A percentile compares a stretch with the other conserved stretches of the same genome.
Conservation (phyloP, 1,284 basidiomycete species). For the Cutaneotrichosporon dermatis region DNA sequence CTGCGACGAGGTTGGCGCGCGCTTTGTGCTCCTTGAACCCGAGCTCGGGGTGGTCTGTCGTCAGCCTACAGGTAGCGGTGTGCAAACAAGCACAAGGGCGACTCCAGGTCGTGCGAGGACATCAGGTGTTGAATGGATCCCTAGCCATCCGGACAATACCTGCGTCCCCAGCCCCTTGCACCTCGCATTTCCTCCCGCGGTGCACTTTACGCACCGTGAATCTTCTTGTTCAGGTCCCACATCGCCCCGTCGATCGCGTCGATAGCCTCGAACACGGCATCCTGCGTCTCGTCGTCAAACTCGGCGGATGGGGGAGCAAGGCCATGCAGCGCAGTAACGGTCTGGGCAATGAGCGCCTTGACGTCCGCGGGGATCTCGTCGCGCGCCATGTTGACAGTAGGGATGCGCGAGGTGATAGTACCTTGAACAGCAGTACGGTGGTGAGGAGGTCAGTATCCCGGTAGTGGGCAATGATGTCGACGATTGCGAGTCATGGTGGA, state of each 20-base stretch:
- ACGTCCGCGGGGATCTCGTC: constrained; percentile 14
- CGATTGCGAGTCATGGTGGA: too few relatives aligned
- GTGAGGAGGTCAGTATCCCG: neutral
- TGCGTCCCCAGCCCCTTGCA: too few relatives aligned
- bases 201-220: constrained; percentile 51
- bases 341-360: constrained; percentile 22
- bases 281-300: constrained; percentile 27
- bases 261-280: constrained; percentile 49
- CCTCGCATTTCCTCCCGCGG: too few relatives aligned
- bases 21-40: constrained; percentile 32
- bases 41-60: constrained; percentile 30
- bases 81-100: too few relatives aligned
- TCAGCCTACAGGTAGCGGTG: neutral
- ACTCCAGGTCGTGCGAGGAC: too few relatives aligned
- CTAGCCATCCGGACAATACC: too few relatives aligned
- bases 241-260: constrained; percentile 57
- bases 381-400: neutral
- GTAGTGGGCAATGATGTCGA: too few relatives aligned
- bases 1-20: constrained; percentile 20
- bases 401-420: neutral
- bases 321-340: constrained; percentile 18
- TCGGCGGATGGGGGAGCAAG: constrained; percentile 15
- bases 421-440: neutral
- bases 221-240: constrained; percentile 61
- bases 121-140: too few relatives aligned